Base-by-base conservation (phyloP, 2,329 filamentous ascomycete genomes). In the Cladobotryum protrusum region DNA sequence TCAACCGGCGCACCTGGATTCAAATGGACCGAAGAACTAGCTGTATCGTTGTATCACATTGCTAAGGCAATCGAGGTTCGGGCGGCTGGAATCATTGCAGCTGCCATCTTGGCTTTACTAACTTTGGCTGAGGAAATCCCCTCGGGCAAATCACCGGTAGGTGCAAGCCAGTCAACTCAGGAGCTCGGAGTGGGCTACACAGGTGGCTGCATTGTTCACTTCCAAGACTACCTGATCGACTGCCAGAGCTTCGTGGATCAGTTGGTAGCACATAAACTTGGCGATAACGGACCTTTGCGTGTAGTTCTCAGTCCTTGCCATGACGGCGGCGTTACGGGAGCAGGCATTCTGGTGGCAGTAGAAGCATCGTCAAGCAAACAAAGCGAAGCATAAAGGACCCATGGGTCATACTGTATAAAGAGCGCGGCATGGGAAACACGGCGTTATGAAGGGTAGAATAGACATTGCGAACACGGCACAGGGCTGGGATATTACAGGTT, bases 131-230 rank as follows among this genome's bases (percentile, higher is more conserved):
- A 79, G 1, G 87, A 91, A 58, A 75, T 92, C 12, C 71, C 70
- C 62, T 15, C 56, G 70, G 24, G 24, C 3, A 35, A 64, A 41
- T 50, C 54, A 12, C 52, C 57, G 13, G 50, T 47, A 6, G 39
- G 51, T 4, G 52, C 53, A 33, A 49, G 43, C 9, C 17, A 45
- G n/a, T 52, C 50, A 36, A 54, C 63, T 52, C 58, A 70, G 53
- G 83, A 88, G 57, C 65, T 92, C 29, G 82, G 88, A 1, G 85
- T 91, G 18, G 87, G 87, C 1, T 91, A 89, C 62, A 89, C 87
- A 0, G 87, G 87, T 32, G 85, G 86, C 6, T 89, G 87, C 60
- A 91, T 91, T 52, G 79, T 83, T n/a, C 82, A 87, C 59, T 89
- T 89, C 59, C 86, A 87, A 43, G 78, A 86, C 57, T 90, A 88